Base-by-base conservation (phyloP, 2,329 filamentous ascomycete species). In the Alternaria ventricosa region DNA sequence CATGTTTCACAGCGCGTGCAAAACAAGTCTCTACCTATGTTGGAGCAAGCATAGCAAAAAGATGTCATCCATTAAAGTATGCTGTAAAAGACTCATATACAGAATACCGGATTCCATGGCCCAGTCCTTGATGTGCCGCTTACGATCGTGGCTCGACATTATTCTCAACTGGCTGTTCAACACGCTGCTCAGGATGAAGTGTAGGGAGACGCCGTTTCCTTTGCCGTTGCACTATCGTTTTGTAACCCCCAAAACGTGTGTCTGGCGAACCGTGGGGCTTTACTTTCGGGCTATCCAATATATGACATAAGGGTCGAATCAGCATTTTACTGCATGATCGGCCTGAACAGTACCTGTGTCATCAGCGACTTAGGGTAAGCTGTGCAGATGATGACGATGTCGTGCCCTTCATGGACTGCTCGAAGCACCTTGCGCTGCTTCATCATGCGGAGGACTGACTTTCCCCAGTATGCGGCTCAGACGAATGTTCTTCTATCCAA, bases 111-210 rank as follows among this genome's bases (percentile, higher is more conserved):
- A 28, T 27, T 59, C 5, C 47, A 59, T 76, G 4, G 82, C 65
- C 23, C 73, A 69, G 61, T 81, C 78, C 61, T 82, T 80, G 23
- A 80, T 59, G 33, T 72, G 63, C 12, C 74, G 69, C 51, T 81
- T 81, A 63, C 70, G 70, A 59, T 78, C 78, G 55, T 82, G 80
- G 62, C 80, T 79, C 56, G 77, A 65, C 67, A 82, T 72, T 58
- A 78, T 78, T 27, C 72, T 70, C 8, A 79, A 61, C 58, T 76
- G 73, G 0, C 78, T 72, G 57, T 77, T 67, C 3, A 79, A 60
- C 23, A 81, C 79, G 62, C n/a, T n/a, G n/a, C n/a, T n/a, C n/a
- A n/a, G n/a, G n/a, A n/a, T n/a, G n/a, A n/a, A n/a, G n/a, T n/a
- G n/a, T n/a, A n/a, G n/a, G n/a, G n/a, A n/a, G n/a, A n/a, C n/a